Conservation (phyloP, 352 stramenopile species). For the Phytophthora ramorum region DNA sequence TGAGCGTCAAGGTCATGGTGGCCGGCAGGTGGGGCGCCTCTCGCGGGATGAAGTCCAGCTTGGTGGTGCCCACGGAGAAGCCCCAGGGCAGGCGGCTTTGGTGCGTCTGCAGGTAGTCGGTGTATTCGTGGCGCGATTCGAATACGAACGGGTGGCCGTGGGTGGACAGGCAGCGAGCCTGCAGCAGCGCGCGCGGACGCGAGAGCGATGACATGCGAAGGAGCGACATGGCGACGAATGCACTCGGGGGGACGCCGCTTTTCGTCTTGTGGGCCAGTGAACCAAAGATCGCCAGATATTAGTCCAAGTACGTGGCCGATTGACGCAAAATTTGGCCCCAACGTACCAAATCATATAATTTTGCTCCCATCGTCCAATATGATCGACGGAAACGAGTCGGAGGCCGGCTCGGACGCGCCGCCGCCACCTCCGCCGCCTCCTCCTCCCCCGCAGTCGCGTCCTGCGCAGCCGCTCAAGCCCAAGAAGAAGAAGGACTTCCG, state of each 20-base stretch:
- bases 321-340: no score
- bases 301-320: not conserved
- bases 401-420: slow-evolving; percentile 11
- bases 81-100: slow-evolving; percentile 88
- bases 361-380: not conserved
- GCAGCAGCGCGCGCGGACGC: slow-evolving; percentile 25
- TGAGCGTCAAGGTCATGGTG: slow-evolving; percentile 90
- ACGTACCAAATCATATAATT: not conserved
- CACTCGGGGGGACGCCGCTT: slow-evolving; percentile 5
- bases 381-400: slow-evolving; percentile 17
- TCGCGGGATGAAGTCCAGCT: slow-evolving; percentile 84
- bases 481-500: slow-evolving; percentile 71
- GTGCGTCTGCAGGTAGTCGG: slow-evolving; percentile 73
- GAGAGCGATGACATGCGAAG: slow-evolving; percentile 34
- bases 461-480: slow-evolving; percentile 19
- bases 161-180: slow-evolving; percentile 45
- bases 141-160: slow-evolving; percentile 77
- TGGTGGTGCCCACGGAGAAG: slow-evolving; percentile 84
- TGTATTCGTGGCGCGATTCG: slow-evolving; percentile 85
- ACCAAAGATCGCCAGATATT: not conserved
- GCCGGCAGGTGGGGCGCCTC: slow-evolving; percentile 82
- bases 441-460: slow-evolving; percentile 36
- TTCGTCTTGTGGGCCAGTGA: no score
- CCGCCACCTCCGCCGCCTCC: slow-evolving; percentile 47
- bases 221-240: slow-evolving; percentile 29